Evolutionary conservation across 2,329 filamentous ascomycete species (phyloP), one percentile per base, ranked within the genome.

Genomic region (Trichoderma brevicompactum): DNA sequence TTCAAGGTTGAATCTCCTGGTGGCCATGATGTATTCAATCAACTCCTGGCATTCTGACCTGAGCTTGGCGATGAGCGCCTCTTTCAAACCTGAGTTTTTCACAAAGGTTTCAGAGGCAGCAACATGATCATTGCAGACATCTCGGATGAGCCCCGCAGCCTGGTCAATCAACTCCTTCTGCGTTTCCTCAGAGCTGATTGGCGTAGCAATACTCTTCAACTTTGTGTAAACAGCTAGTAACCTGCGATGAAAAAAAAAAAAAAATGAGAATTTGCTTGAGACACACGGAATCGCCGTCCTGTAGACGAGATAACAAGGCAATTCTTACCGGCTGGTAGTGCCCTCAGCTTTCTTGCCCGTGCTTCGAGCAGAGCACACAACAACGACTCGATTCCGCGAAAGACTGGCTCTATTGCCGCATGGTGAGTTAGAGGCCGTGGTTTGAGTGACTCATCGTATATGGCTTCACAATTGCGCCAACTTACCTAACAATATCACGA

Each of bases 351-450:
- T 99, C 76, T 94, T 96, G 68, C 92, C 94, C 67, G 92, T 95
- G 79, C 93, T 97, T 76, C 95, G 85, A 48, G 95, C 95, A 67
- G 95, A 99, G 80, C 95, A 99, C 65, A 99, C 94, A 65, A 99
- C 90, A 65, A 93, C 94, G 69, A 97, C 88, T 77, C 89, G 89
- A 74, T 92, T 89, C 65, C 87, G 81, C 63, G 81, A 81, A 64
- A 96, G 79, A 75, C 83, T 79, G 68, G 78, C 70, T 69, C 78
- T 79, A 63, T 19, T 7, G 10, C 7, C 36, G 43, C 53, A 55
- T 17, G 13, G 28, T 13, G 12, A n/a, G 32, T 28, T 59, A 46
- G 19, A 61, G 17, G 19, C 34, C 13, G 28, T 64, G 28, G 9
- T 28, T 17, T 28, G 60, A 15, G 28, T 46, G 56, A 50, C 56